phyloP scores from a whole-genome alignment of 2,329 filamentous ascomycete species.

The Pseudocercospora musae region DNA sequence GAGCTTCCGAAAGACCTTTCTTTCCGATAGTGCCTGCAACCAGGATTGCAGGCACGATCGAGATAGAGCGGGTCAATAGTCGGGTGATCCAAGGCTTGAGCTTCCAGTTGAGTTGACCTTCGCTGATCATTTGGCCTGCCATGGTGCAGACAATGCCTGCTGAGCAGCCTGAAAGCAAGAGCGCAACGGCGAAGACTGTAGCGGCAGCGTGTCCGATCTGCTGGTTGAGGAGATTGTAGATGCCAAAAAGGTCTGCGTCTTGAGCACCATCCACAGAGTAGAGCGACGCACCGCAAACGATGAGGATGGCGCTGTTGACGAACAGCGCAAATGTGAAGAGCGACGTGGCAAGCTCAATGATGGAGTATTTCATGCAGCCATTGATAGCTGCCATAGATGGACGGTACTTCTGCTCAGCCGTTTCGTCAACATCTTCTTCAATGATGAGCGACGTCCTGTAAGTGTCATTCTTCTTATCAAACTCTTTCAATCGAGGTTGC shows the following conservation, averaged over 20 bases:
- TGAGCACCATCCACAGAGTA: slow-evolving; percentile 58
- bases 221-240: slow-evolving; percentile 67
- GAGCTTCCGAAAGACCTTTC: slow-evolving; percentile 64
- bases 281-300: slow-evolving; percentile 67
- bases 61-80: slow-evolving; percentile 73
- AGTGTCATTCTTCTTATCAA: slow-evolving; percentile 58
- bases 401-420: slow-evolving; percentile 34
- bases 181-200: slow-evolving; percentile 76
- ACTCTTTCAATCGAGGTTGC: slow-evolving; percentile 63
- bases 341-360: slow-evolving; percentile 39
- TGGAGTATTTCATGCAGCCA: slow-evolving; percentile 41
- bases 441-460: slow-evolving; percentile 34
- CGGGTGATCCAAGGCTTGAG: slow-evolving; percentile 75
- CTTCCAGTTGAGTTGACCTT: slow-evolving; percentile 74
- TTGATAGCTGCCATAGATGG: slow-evolving; percentile 40
- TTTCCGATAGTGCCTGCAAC: slow-evolving; percentile 76
- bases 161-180: slow-evolving; percentile 75
- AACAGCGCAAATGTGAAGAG: slow-evolving; percentile 45
- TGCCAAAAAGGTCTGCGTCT: slow-evolving; percentile 76
- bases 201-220: slow-evolving; percentile 73
- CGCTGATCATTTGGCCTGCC: slow-evolving; percentile 82
- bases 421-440: slow-evolving; percentile 28
- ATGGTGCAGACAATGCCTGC: slow-evolving; percentile 89
- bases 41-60: slow-evolving; percentile 77
- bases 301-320: slow-evolving; percentile 44